Percentiles rank a stretch among this genome's conserved stretches.
These are phyloP conservation scores for Fusarium sp. DNA, from an alignment of 2,329 filamentous ascomycete species.

Conservation along the genomic window DNA sequence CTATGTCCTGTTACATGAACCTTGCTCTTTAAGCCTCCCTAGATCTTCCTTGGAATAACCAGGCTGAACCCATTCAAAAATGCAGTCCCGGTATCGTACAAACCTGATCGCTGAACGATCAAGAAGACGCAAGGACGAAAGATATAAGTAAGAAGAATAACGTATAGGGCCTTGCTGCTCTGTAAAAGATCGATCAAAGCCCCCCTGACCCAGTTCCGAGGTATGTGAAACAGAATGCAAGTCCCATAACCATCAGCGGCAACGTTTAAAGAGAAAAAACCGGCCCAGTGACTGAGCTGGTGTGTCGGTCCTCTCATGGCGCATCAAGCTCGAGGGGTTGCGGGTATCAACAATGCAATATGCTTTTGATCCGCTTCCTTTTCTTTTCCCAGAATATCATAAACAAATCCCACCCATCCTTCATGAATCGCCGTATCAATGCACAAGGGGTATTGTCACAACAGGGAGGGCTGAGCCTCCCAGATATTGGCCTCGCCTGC, in stretches of 20 bases:
- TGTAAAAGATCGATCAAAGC: constrained; percentile 22
- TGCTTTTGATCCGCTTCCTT: constrained; percentile 48
- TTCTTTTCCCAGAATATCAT: constrained; percentile 48
- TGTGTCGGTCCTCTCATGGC: constrained; percentile 14
- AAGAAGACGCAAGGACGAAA: constrained; percentile 17
- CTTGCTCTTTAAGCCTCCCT: constrained; percentile 6
- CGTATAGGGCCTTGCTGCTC: constrained; percentile 24
- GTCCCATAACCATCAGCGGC: constrained; percentile 41
- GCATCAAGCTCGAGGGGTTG: constrained; percentile 42
- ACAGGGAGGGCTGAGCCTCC: constrained; percentile 24
- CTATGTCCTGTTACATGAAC: constrained; percentile 14
- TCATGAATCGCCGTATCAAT: constrained; percentile 46
- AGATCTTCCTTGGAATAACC: constrained; percentile 13
- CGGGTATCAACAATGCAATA: constrained; percentile 50
- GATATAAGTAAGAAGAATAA: constrained; percentile 26
- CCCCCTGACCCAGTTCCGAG: constrained; percentile 35
- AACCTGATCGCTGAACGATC: constrained; percentile 11
- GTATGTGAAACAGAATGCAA: constrained; percentile 45
- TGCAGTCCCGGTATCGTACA: constrained; percentile 13
- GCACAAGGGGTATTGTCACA: constrained; percentile 46
- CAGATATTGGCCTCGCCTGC: constrained; percentile 23
- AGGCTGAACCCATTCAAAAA: constrained; percentile 18
- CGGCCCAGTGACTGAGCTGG: constrained; percentile 27
- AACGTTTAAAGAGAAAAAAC: constrained; percentile 26
- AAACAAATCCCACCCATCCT: constrained; percentile 44